phyloP scores from a whole-genome alignment of 768 basidiomycete species.

The Gloeopeniophorella convolvens region DNA sequence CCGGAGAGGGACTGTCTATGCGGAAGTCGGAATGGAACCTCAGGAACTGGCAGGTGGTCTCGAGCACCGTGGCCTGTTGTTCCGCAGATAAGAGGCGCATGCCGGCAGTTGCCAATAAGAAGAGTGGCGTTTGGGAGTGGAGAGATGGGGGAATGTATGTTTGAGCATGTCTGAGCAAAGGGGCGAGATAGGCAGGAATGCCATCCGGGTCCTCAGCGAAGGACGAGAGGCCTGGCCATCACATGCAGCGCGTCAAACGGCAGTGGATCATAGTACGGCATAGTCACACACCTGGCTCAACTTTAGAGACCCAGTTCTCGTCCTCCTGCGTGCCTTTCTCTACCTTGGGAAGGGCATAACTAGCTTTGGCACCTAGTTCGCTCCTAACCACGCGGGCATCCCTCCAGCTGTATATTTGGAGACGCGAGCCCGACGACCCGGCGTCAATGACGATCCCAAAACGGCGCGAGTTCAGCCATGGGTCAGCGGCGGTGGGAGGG shows the following conservation, averaged over 20 bases:
- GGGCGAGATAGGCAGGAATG: slow-evolving; percentile 71
- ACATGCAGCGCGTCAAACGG: background rate
- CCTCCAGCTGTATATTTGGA: slow-evolving; percentile 97
- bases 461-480: slow-evolving; percentile 73
- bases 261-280: background rate
- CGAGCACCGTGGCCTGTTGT: slow-evolving; percentile 67
- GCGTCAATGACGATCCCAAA: slow-evolving; percentile 98
- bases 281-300: slow-evolving; percentile 76
- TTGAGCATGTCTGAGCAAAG: slow-evolving; percentile 77
- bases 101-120: slow-evolving; percentile 93
- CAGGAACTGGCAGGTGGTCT: slow-evolving; percentile 72
- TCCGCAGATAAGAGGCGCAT: slow-evolving; percentile 80
- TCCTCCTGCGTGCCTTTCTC: slow-evolving; percentile 83
- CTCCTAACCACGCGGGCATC: slow-evolving; percentile 62
- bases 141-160: slow-evolving; percentile 82
- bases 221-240: slow-evolving; percentile 76
- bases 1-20: slow-evolving; percentile 55
- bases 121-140: slow-evolving; percentile 80
- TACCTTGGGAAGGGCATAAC: slow-evolving; percentile 66
- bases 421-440: slow-evolving; percentile 91
- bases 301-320: slow-evolving; percentile 85
- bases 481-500: slow-evolving; percentile 60
- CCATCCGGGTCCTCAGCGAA: slow-evolving; percentile 62
- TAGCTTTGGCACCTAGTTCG: slow-evolving; percentile 42
- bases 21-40: slow-evolving; percentile 69